These are phyloP conservation scores for Malus asiatica DNA, from an alignment of 306 rosid species.

Conservation along the genomic window DNA sequence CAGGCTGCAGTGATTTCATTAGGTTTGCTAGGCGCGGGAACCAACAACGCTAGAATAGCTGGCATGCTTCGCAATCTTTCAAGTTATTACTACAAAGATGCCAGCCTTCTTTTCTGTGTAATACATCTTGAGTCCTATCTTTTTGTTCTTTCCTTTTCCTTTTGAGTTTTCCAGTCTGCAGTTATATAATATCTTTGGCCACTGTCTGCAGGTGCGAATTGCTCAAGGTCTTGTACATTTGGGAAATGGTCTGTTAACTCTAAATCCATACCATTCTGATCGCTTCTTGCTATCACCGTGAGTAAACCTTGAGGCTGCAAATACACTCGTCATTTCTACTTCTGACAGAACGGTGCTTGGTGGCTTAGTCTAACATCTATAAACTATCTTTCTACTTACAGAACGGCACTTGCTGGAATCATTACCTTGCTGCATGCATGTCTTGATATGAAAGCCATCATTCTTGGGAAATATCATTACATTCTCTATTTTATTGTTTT, in stretches of 20 bases:
- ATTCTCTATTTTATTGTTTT: constrained; percentile 92
- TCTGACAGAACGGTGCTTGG: constrained; percentile 77
- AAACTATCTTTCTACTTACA: constrained; percentile 14
- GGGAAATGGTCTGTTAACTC: constrained; percentile 93
- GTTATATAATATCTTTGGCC: constrained; percentile 9
- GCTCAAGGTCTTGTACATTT: constrained; percentile 99
- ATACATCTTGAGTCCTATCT: constrained; percentile 17
- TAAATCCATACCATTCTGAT: constrained; percentile 98
- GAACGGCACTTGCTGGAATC: constrained; percentile 92
- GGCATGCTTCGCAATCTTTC: constrained; percentile 99
- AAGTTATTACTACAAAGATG: constrained; percentile 95
- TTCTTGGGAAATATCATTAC: constrained; percentile 84
- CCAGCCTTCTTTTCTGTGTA: constrained; percentile 94
- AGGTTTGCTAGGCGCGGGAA: constrained; percentile 93
- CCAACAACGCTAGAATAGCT: constrained; percentile 95
- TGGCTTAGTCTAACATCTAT: constrained; percentile 21
- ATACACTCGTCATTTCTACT: not conserved
- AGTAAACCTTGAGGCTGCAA: constrained; percentile 18
- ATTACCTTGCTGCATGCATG: constrained; percentile 84
- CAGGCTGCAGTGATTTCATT: constrained; percentile 97
- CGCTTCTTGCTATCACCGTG: constrained; percentile 85
- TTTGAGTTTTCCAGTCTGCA: constrained; percentile 3
- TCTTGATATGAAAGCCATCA: constrained; percentile 86
- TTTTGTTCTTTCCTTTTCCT: constrained; percentile 1
- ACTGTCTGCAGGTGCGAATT: constrained; percentile 68